Percentiles rank a stretch among this genome's conserved stretches.
Conservation (phyloP, 768 basidiomycete species). For the Lentinula lateritia region DNA sequence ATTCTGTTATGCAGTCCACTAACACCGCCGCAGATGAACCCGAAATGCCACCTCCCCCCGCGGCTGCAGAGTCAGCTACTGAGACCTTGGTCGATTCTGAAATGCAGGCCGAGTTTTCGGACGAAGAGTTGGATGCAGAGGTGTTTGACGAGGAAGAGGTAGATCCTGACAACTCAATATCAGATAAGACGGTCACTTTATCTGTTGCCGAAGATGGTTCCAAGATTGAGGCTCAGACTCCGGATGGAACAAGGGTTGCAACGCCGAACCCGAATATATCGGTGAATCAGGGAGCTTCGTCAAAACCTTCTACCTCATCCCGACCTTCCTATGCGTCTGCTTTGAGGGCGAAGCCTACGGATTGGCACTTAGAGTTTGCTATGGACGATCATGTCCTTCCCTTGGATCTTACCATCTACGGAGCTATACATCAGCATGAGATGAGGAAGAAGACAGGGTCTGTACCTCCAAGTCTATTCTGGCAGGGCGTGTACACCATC, state of each 20-base stretch:
- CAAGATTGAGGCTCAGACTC: conserved; percentile 94
- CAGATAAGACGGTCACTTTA: conserved; percentile 84
- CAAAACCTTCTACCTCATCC: conserved; percentile 24
- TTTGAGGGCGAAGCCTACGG: conserved; percentile 85
- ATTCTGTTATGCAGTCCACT: not conserved
- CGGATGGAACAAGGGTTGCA: conserved; percentile 90
- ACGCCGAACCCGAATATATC: conserved; percentile 61
- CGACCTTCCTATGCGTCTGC: conserved; percentile 89
- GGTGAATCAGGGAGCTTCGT: conserved; percentile 30
- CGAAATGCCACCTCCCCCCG: conserved; percentile 20
- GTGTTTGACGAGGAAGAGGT: conserved; percentile 81
- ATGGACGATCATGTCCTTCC: conserved; percentile 86
- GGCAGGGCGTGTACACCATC: conserved; percentile 88
- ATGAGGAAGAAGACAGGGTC: conserved; percentile 66
- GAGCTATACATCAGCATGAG: conserved; percentile 91
- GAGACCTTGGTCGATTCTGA: conserved; percentile 62
- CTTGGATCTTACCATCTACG: conserved; percentile 90
- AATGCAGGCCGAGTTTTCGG: conserved; percentile 70
- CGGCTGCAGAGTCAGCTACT: conserved; percentile 39
- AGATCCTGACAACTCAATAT: conserved; percentile 61
- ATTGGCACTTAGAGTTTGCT: conserved; percentile 96
- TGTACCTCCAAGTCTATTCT: conserved; percentile 66
- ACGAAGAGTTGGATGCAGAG: conserved; percentile 83
- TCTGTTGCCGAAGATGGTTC: conserved; percentile 85
- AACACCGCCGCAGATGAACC: conserved; percentile 13